Conservation (phyloP, 225 moss, liverwort and hornwort genomes). For the Physcomitrellopsis africana region DNA sequence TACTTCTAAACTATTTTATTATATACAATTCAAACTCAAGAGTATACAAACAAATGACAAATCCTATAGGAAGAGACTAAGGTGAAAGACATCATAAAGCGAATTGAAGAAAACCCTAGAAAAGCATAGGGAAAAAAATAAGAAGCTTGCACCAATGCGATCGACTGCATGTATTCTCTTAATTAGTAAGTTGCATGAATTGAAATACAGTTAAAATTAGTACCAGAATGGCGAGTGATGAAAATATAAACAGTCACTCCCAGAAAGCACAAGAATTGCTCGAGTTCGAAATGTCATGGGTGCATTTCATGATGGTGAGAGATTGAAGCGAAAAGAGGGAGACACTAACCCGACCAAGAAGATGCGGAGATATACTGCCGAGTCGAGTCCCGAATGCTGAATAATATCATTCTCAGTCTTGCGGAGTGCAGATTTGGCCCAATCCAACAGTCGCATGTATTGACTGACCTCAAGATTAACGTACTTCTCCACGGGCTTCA, state of each 20-base stretch:
- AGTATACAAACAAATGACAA: too few relatives aligned
- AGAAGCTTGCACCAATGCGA: background rate
- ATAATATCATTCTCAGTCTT: constrained; percentile 75
- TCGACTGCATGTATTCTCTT: background rate
- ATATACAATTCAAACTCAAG: too few relatives aligned
- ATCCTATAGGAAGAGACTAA: too few relatives aligned
- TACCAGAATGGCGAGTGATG: background rate
- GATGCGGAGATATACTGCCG: constrained; percentile 77
- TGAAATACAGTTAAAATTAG: background rate
- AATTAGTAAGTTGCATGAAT: background rate
- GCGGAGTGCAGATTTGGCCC: constrained; percentile 68
- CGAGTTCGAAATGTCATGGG: too few relatives aligned
- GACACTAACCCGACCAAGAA: constrained; percentile 74
- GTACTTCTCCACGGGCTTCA: constrained; percentile 53
- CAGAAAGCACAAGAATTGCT: too few relatives aligned
- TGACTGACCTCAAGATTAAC: constrained; percentile 61
- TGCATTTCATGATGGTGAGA: too few relatives aligned
- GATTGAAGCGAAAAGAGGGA: background rate
- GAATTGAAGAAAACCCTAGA: background rate
- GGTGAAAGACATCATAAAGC: too few relatives aligned
- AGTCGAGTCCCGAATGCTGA: constrained; percentile 82
- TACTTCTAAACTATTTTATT: too few relatives aligned
- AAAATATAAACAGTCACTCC: too few relatives aligned
- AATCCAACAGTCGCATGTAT: constrained; percentile 60
- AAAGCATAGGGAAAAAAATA: background rate